Evolutionary conservation across 805 yeast genomes (phyloP), one percentile per base, ranked within the genome.

Genomic region (Maudiozyma pseudohumilis): DNA sequence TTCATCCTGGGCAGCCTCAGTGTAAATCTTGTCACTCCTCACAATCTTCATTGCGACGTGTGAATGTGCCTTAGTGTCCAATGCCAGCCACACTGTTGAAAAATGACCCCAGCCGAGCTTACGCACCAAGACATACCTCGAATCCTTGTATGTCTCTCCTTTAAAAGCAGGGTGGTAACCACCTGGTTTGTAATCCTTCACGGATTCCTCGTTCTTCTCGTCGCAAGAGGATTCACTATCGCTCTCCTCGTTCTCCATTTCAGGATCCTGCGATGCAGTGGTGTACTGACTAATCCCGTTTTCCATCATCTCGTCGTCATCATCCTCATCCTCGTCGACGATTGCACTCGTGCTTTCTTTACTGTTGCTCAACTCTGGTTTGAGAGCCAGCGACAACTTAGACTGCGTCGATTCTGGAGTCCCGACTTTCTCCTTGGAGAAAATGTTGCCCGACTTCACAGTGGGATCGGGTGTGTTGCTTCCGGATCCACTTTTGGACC

Each of bases 71-170:
- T 40, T 39, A 37, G 66, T 63, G 40, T 75, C 79, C 42, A 64
- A 70, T 4, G 96, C 97, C 21, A 84, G 66, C 96, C 96, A 88
- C 17, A 85, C 96, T 1, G 95, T 92, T 20, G 94, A 80, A 56
- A 92, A 92, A 61, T 92, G 96, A 25, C 99, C 99, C 99, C 99
- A 92, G 0, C 99, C 99, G 4, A 92, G 66, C 56, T 92, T 92
- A 43, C 97, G 74, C 22, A 84, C 88, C 34, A 92, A 61, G 2
- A 78, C 69, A 57, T 92, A 92, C 41, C 83, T 74, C 15, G 76
- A 75, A 39, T 81, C 68, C 49, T 85, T 82, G 60, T 80, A 89
- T 17, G 62, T 61, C 56, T 94, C 98, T 5, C 97, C 97, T 35
- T 86, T 76, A 46, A 63, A 76, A 10, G 94, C 92, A 0, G 98